phyloP scores from a whole-genome alignment of 2,329 filamentous ascomycete species.

The Penicillium vulpinum region DNA sequence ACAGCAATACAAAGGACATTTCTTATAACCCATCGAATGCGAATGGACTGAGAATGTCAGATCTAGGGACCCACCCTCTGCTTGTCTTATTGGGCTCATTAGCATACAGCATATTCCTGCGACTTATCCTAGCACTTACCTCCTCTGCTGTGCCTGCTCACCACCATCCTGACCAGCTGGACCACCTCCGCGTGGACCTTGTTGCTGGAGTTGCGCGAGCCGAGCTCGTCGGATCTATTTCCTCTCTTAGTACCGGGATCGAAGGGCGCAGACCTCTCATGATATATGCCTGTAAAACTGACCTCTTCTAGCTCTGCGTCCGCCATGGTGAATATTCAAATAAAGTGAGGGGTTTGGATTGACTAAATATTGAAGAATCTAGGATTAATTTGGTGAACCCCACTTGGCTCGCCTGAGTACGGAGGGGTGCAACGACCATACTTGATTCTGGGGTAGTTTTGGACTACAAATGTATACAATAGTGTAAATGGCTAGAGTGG shows the following conservation, averaged over 20 bases:
- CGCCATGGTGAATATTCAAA: slow-evolving; percentile 50
- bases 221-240: slow-evolving; percentile 83
- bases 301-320: slow-evolving; percentile 68
- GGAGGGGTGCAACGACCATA: slow-evolving; percentile 7
- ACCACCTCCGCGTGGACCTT: slow-evolving; percentile 51
- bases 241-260: slow-evolving; percentile 3
- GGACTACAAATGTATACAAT: not conserved
- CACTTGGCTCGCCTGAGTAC: slow-evolving; percentile 23
- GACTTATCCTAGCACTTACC: slow-evolving; percentile 48
- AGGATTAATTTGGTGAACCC: slow-evolving; percentile 21
- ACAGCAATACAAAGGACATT: not conserved
- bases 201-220: slow-evolving; percentile 85
- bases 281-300: slow-evolving; percentile 7
- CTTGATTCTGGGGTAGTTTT: not conserved
- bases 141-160: slow-evolving; percentile 62
- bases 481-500: not conserved
- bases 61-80: slow-evolving; percentile 30
- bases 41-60: not conserved
- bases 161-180: slow-evolving; percentile 50
- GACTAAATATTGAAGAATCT: slow-evolving; percentile 2
- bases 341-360: not conserved
- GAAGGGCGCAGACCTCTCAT: not conserved
- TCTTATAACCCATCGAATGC: not conserved
- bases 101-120: not conserved
- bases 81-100: slow-evolving; percentile 28